Evolutionary conservation across 257 asterid species (phyloP).

Genomic region (Primulina huaijiensis): DNA sequence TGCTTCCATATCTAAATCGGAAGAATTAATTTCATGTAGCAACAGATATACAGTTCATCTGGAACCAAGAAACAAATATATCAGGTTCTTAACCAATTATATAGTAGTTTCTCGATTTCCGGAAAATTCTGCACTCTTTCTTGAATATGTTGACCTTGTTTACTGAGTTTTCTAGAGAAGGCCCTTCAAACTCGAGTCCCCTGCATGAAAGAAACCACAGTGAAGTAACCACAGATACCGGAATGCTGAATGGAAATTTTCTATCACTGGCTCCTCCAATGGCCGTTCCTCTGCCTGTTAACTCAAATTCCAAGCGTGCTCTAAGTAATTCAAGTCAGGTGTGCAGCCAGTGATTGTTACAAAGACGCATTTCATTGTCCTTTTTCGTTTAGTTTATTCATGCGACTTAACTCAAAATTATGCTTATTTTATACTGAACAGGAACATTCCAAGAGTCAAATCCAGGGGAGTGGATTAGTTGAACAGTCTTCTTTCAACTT

Average conservation of each 20-base stretch:
- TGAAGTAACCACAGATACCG: slow-evolving; percentile 28
- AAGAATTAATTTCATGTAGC: slow-evolving; percentile 43
- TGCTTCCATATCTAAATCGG: slow-evolving; percentile 35
- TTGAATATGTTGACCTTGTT: slow-evolving; percentile 23
- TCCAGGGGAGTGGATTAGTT: slow-evolving; percentile 25
- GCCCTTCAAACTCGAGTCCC: slow-evolving; percentile 41
- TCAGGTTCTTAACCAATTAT: slow-evolving; percentile 36
- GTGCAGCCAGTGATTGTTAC: neutral
- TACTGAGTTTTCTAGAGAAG: slow-evolving; percentile 40
- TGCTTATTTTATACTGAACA: slow-evolving; percentile 21
- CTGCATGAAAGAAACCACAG: slow-evolving; percentile 26
- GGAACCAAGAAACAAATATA: slow-evolving; percentile 36
- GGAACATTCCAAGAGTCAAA: slow-evolving; percentile 39
- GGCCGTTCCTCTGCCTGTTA: slow-evolving; percentile 30
- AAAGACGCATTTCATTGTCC: too few relatives aligned
- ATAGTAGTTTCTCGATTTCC: neutral
- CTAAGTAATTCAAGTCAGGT: slow-evolving; percentile 40
- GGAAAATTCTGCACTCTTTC: neutral
- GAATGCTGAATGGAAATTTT: slow-evolving; percentile 54
- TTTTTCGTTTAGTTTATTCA: neutral
- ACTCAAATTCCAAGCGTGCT: slow-evolving; percentile 25
- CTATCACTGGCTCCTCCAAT: slow-evolving; percentile 80
- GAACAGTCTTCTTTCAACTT: slow-evolving; percentile 42
- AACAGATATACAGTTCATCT: slow-evolving; percentile 30
- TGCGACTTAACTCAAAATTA: slow-evolving; percentile 10